Conservation (phyloP, 2,329 filamentous ascomycete genomes). For the Torrubiella hemipterigena region DNA sequence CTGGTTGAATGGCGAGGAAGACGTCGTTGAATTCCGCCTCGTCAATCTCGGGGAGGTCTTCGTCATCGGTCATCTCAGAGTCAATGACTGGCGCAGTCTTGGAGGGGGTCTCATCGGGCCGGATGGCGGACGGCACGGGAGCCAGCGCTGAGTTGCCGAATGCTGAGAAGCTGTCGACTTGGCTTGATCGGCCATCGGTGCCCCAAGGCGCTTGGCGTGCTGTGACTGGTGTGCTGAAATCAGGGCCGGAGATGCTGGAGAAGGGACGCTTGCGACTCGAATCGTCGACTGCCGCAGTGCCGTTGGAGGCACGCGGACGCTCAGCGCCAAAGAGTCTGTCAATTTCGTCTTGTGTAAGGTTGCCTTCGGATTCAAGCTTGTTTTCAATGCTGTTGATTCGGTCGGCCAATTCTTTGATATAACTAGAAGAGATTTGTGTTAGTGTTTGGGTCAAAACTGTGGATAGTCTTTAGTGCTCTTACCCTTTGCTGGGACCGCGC, state of each 20-base stretch:
- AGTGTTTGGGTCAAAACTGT: not conserved
- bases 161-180: slow-evolving; percentile 17
- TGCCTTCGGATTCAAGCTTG: slow-evolving; percentile 48
- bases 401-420: slow-evolving; percentile 86
- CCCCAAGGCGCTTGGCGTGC: slow-evolving; percentile 33
- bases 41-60: slow-evolving; percentile 24
- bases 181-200: slow-evolving; percentile 30
- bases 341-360: slow-evolving; percentile 30
- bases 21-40: slow-evolving; percentile 41
- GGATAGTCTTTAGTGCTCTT: slow-evolving; percentile 12
- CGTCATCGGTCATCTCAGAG: slow-evolving; percentile 18
- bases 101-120: slow-evolving; percentile 22
- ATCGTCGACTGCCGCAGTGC: slow-evolving; percentile 15
- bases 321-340: slow-evolving; percentile 27
- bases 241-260: slow-evolving; percentile 31
- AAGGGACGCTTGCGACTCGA: slow-evolving; percentile 32
- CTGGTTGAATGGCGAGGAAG: slow-evolving; percentile 50
- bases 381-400: slow-evolving; percentile 73
- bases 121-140: slow-evolving; percentile 29
- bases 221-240: slow-evolving; percentile 26
- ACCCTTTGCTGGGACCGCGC: slow-evolving; percentile 81
- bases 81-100: slow-evolving; percentile 23
- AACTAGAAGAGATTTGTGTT: slow-evolving; percentile 32
- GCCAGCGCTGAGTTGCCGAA: slow-evolving; percentile 31
- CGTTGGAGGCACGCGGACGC: slow-evolving; percentile 17